Percentiles rank a stretch among this genome's conserved stretches.
These are phyloP conservation scores for Yarrowia galli DNA, from an alignment of 1,139 yeast genomes.

Conservation along the genomic window DNA sequence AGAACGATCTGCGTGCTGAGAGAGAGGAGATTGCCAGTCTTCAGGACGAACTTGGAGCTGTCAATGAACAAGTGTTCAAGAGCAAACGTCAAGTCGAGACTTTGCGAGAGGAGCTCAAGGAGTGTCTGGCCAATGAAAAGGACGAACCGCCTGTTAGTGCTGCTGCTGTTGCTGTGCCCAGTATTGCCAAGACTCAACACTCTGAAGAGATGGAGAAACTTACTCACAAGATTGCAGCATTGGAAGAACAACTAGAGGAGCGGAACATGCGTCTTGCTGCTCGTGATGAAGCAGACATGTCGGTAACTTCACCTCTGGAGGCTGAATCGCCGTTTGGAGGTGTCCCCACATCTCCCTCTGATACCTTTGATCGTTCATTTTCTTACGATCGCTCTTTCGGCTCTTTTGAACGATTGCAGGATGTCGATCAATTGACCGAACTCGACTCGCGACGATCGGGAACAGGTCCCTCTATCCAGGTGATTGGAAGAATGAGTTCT, in stretches of 20 bases:
- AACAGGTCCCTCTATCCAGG: conserved; percentile 60
- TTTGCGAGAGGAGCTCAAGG: conserved; percentile 41
- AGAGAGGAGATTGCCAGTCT: conserved; percentile 43
- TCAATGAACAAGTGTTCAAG: conserved; percentile 48
- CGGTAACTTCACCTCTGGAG: background rate
- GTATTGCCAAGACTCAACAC: conserved; percentile 1
- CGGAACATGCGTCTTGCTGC: conserved; percentile 40
- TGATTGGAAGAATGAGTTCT: conserved; percentile 74
- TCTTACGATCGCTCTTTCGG: conserved; percentile 12
- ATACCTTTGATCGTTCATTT: conserved; percentile 10
- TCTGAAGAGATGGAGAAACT: conserved; percentile 12
- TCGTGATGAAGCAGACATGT: conserved; percentile 39
- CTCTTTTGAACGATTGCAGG: conserved; percentile 14
- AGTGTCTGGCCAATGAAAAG: conserved; percentile 13
- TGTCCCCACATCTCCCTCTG: conserved; percentile 4
- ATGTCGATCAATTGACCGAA: conserved; percentile 20
- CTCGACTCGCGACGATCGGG: conserved; percentile 27
- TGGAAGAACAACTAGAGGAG: conserved; percentile 42
- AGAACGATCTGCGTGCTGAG: conserved; percentile 39
- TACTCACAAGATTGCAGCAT: conserved; percentile 33
- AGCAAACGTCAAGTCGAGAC: conserved; percentile 45
- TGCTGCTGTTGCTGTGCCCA: background rate
- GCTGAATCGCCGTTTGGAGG: conserved; percentile 3
- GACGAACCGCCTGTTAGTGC: background rate
- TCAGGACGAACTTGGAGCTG: conserved; percentile 45